Conservation (phyloP, 768 basidiomycete genomes). For the Peribolospora kevripleyi region DNA sequence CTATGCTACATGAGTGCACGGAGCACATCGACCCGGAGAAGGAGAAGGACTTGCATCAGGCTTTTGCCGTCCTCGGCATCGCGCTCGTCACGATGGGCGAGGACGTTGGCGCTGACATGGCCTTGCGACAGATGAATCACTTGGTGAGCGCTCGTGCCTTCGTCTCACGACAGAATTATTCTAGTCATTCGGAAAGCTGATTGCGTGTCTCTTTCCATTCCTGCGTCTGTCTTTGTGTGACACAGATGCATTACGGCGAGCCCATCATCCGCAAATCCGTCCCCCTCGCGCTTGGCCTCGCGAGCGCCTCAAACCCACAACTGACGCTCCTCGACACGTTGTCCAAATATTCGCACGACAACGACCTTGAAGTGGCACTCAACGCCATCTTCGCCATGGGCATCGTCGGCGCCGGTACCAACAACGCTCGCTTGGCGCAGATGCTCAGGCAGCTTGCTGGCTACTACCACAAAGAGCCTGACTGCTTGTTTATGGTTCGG, state of each 20-base stretch:
- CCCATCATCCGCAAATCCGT: slow-evolving; percentile 74
- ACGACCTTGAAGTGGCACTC: slow-evolving; percentile 81
- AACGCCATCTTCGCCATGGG: slow-evolving; percentile 99
- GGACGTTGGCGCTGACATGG: slow-evolving; percentile 93
- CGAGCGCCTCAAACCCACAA: slow-evolving; percentile 88
- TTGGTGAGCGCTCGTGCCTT: slow-evolving; percentile 31
- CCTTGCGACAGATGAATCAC: slow-evolving; percentile 90
- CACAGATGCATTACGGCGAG: slow-evolving; percentile 96
- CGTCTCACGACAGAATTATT: not conserved
- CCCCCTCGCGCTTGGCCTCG: slow-evolving; percentile 79
- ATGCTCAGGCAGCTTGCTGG: slow-evolving; percentile 91
- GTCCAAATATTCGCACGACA: slow-evolving; percentile 97
- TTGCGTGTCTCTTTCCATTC: too few species aligned
- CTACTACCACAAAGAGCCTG: slow-evolving; percentile 95
- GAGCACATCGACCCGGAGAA: slow-evolving; percentile 44
- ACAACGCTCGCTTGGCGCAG: slow-evolving; percentile 88
- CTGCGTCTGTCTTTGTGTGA: not conserved
- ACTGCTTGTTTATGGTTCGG: slow-evolving; percentile 86
- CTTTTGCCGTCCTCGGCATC: slow-evolving; percentile 80
- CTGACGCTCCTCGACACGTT: slow-evolving; percentile 83
- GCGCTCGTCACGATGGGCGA: slow-evolving; percentile 94
- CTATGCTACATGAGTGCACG: slow-evolving; percentile 75
- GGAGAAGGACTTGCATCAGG: slow-evolving; percentile 52
- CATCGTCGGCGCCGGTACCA: slow-evolving; percentile 90
- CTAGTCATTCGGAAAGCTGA: too few species aligned